These are phyloP conservation scores for Gryganskiella cystojenkinii DNA, from an alignment of 192 early-diverging fungal genomes.

Conservation along the genomic window DNA sequence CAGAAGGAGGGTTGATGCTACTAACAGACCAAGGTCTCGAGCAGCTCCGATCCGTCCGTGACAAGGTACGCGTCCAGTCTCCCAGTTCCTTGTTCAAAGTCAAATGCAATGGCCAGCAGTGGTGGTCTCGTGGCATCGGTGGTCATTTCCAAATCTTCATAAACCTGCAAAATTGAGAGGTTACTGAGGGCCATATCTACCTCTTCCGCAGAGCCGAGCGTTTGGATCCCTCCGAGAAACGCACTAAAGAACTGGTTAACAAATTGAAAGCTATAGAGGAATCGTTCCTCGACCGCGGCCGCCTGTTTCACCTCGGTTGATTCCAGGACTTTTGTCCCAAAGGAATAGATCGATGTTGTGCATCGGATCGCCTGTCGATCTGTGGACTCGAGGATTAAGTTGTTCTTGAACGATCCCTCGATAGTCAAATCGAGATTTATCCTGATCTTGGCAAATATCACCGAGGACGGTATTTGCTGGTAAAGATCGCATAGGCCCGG, in stretches of 20 bases:
- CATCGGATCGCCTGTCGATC: constrained; percentile 56
- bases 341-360: constrained; percentile 60
- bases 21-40: constrained; percentile 16
- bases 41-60: constrained; percentile 21
- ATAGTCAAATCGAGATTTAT: constrained; percentile 58
- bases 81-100: constrained; percentile 59
- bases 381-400: constrained; percentile 52
- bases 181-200: constrained; percentile 62
- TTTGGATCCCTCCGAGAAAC: constrained; percentile 60
- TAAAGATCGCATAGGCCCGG: constrained; percentile 25
- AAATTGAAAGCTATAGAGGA: constrained; percentile 59
- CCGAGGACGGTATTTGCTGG: constrained; percentile 8
- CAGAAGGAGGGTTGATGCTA: not conserved
- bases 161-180: constrained; percentile 59
- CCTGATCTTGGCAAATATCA: constrained; percentile 32
- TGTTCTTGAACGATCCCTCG: constrained; percentile 57
- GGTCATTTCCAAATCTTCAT: constrained; percentile 32
- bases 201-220: constrained; percentile 55
- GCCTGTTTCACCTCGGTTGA: constrained; percentile 60
- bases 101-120: constrained; percentile 56
- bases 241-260: constrained; percentile 66
- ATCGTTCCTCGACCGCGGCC: constrained; percentile 42
- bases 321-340: constrained; percentile 57
- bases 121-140: not conserved
- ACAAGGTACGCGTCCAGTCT: constrained; percentile 49